Percentiles rank a stretch among this genome's conserved stretches.
phyloP scores from a whole-genome alignment of 2,329 filamentous ascomycete species.

The Phialemoniopsis sp. region DNA sequence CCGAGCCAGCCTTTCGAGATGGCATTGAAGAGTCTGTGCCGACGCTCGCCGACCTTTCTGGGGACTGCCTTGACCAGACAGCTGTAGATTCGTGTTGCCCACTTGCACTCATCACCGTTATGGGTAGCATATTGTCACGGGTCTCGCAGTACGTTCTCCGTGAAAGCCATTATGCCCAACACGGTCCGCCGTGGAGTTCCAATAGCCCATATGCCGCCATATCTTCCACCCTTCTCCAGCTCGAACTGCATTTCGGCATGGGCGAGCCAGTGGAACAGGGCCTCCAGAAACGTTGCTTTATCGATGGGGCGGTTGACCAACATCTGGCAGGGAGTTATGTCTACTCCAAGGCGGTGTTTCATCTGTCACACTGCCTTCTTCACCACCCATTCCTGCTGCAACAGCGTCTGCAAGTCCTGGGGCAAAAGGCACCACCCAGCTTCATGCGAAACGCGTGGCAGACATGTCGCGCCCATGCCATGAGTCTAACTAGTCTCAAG shows the following conservation, averaged over 20 bases:
- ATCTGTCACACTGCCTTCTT: constrained; percentile 1
- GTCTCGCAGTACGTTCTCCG: constrained; percentile 1
- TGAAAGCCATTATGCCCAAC: neutral
- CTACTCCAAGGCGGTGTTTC: neutral
- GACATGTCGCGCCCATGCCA: neutral
- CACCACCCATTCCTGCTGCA: constrained; percentile 1
- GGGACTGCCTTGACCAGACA: constrained; percentile 4
- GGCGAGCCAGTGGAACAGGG: neutral
- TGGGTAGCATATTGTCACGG: neutral
- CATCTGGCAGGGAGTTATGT: constrained; percentile 1
- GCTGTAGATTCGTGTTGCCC: neutral
- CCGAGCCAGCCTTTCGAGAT: neutral
- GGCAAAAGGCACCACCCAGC: neutral
- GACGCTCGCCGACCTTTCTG: constrained; percentile 5
- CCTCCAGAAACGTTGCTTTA: neutral
- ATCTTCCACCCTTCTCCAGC: constrained; percentile 1
- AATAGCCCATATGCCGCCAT: constrained; percentile 1
- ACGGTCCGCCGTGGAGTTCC: neutral
- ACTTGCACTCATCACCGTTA: neutral
- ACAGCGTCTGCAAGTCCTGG: neutral
- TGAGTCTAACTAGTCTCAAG: neutral
- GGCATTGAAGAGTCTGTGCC: neutral
- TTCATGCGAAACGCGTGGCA: constrained; percentile 1
- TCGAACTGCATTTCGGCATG: constrained; percentile 1
- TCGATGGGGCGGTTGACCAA: neutral